phyloP scores from a whole-genome alignment of 495 filamentous ascomycete genomes.

The Daldinia loculata region DNA sequence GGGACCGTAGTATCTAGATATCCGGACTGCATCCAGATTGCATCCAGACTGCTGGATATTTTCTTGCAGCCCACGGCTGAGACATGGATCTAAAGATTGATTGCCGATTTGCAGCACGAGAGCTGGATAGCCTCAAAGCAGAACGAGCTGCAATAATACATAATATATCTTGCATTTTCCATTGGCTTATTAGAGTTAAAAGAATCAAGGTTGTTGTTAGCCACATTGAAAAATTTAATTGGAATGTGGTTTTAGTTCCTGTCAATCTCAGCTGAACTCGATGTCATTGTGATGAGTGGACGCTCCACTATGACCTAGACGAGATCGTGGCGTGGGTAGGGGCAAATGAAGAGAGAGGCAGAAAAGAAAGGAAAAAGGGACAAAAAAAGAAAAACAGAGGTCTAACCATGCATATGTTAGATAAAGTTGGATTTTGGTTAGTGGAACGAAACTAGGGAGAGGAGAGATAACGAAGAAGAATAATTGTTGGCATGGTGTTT shows the following conservation, averaged over 20 bases:
- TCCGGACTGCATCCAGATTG: not conserved
- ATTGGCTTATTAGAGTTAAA: not conserved
- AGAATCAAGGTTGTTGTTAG: conserved; percentile 7
- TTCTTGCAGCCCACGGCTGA: not conserved
- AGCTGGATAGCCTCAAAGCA: not conserved
- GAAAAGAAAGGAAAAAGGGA: conserved; percentile 6
- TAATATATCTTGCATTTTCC: not conserved
- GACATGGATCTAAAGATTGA: conserved; percentile 11
- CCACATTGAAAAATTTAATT: conserved; percentile 2
- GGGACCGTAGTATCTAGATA: not conserved
- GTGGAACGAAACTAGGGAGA: conserved; percentile 20
- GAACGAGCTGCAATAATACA: not conserved
- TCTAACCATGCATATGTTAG: conserved; percentile 1
- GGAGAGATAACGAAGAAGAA: not conserved
- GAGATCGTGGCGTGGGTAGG: conserved; percentile 4
- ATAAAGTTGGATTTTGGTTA: too few species aligned
- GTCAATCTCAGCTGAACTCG: conserved; percentile 10
- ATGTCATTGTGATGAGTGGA: conserved; percentile 31
- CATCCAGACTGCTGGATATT: conserved; percentile 4
- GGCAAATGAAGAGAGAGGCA: not conserved
- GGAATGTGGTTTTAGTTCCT: not conserved
- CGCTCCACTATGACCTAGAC: conserved; percentile 13
- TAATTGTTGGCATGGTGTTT: not conserved
- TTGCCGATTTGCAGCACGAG: not conserved
- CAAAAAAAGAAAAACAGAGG: not conserved